A percentile compares a stretch with the other conserved stretches of the same genome.
Evolutionary conservation across 495 filamentous ascomycete genomes (phyloP).

Genomic region (Penicillium waksmanii): DNA sequence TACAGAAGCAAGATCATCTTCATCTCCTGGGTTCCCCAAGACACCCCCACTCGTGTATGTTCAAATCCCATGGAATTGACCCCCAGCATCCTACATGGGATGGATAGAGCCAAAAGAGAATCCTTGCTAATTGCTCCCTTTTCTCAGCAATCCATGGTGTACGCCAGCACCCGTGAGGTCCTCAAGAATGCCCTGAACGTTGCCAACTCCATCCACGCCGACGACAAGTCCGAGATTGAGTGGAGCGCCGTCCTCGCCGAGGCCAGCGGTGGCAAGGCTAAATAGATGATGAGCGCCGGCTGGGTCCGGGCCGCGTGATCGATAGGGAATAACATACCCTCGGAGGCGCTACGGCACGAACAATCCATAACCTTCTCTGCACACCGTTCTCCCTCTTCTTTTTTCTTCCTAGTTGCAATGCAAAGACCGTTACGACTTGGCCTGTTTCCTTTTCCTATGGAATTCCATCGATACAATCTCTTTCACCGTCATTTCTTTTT

Average conservation of each 20-base stretch:
- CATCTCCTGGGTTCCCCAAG: slow-evolving; percentile 89
- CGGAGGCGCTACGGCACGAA: slow-evolving; percentile 31
- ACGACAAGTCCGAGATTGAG: slow-evolving; percentile 88
- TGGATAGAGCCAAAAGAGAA: not conserved
- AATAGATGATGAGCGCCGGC: slow-evolving; percentile 44
- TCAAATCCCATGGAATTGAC: slow-evolving; percentile 1
- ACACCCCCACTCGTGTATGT: slow-evolving; percentile 80
- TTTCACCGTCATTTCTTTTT: not conserved
- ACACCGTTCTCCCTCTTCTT: slow-evolving; percentile 33
- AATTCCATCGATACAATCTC: not conserved
- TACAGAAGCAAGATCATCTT: slow-evolving; percentile 93
- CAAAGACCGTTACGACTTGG: slow-evolving; percentile 48
- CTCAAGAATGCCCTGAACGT: slow-evolving; percentile 86
- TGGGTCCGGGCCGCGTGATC: slow-evolving; percentile 44
- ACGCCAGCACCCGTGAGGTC: slow-evolving; percentile 92
- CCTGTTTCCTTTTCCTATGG: slow-evolving; percentile 14
- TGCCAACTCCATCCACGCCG: slow-evolving; percentile 85
- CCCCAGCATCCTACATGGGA: not conserved
- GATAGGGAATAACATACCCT: slow-evolving; percentile 16
- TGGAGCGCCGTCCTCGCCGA: slow-evolving; percentile 75
- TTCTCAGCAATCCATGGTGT: slow-evolving; percentile 75
- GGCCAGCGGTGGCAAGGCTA: slow-evolving; percentile 75
- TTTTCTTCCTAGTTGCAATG: slow-evolving; percentile 43
- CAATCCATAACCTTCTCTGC: slow-evolving; percentile 35
- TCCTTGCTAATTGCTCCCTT: slow-evolving; percentile 25